Base-by-base conservation (phyloP, 345 rosid genomes). In the Citrus sp. region DNA sequence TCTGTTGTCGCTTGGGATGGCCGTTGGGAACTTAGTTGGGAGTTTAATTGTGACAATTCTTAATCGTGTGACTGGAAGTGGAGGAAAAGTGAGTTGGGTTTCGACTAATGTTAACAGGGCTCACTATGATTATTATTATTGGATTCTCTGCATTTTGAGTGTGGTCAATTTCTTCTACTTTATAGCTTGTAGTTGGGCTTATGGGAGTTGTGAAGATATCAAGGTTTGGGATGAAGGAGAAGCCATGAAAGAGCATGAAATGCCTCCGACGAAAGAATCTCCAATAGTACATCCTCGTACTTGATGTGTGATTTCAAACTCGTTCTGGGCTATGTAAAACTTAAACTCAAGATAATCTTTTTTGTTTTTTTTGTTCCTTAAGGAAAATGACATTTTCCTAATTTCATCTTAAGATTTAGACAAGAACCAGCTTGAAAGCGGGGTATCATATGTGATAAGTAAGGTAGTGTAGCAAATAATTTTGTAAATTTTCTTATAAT, bases 121-220 rank as follows among this genome's bases (percentile, higher is more conserved):
- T 24, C 92, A 76, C 70, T 87, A 81, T 51, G 94, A 90, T 54
- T 86, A 86, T 58, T 90, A 87, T 72, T 87, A 89, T 55, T 87
- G 94, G 91, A n/a, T 87, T 6, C 83, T 89, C 54, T 35, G 85
- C 0, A 13, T 58, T 8, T 25, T 89, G 71, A 78, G 87, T 56
- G 83, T 71, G 34, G 62, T 75, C 8, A 90, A 89, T 74, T 71
- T 89, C 72, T 77, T 86, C 34, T 87, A 84, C 77, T 90, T 67
- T 69, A 61, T 89, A 27, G 54, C 69, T 0, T 82, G 87, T 59
- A 63, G 86, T 74, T 40, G 88, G 89, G 84, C 82, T 64, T 84
- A 80, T 61, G 92, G 90, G 25, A 70, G 73, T 25, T 34, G 58
- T 60, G 84, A 87, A 19, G 82, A 85, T 6, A 60, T 16, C 6